phyloP scores from a whole-genome alignment of 148 eudicot genomes.

The Linanthus parryae region DNA sequence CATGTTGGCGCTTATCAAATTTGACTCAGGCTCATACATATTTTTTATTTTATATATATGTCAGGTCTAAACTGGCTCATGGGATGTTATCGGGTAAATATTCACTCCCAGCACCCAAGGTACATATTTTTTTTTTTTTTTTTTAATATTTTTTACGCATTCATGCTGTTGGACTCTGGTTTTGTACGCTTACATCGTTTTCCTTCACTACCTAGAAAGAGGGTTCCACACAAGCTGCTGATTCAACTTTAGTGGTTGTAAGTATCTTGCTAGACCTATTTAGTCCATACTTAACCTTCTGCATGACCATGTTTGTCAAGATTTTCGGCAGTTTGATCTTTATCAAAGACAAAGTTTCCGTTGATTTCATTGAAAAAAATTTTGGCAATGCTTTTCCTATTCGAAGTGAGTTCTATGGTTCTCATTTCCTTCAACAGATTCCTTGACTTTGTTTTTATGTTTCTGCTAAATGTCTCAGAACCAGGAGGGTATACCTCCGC shows the following conservation, averaged over 20 bases:
- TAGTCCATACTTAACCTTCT: neutral
- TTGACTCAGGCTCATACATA: no score
- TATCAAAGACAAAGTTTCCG: no score
- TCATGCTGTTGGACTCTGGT: constrained; percentile 6
- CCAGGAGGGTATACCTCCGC: constrained; percentile 94
- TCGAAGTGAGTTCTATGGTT: neutral
- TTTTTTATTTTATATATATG: constrained; percentile 13
- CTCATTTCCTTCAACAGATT: neutral
- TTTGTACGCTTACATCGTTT: neutral
- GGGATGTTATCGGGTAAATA: constrained; percentile 95
- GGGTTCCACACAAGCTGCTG: constrained; percentile 20
- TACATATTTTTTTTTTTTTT: constrained; percentile 16
- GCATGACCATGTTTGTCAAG: no score
- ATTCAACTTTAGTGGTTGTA: constrained; percentile 24
- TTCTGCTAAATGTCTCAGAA: constrained; percentile 42
- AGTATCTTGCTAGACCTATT: constrained; percentile 15
- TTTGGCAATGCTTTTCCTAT: no score
- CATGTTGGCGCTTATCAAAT: constrained; percentile 2
- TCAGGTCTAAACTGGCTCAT: constrained; percentile 77
- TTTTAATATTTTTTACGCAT: no score
- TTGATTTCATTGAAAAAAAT: no score
- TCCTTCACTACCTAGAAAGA: constrained; percentile 20
- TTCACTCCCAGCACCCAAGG: constrained; percentile 70
- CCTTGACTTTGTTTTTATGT: constrained; percentile 4
- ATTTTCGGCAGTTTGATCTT: no score